A percentile compares a stretch with the other conserved stretches of the same genome.
Conservation (phyloP, 768 basidiomycete species). For the Paxillus involutus region DNA sequence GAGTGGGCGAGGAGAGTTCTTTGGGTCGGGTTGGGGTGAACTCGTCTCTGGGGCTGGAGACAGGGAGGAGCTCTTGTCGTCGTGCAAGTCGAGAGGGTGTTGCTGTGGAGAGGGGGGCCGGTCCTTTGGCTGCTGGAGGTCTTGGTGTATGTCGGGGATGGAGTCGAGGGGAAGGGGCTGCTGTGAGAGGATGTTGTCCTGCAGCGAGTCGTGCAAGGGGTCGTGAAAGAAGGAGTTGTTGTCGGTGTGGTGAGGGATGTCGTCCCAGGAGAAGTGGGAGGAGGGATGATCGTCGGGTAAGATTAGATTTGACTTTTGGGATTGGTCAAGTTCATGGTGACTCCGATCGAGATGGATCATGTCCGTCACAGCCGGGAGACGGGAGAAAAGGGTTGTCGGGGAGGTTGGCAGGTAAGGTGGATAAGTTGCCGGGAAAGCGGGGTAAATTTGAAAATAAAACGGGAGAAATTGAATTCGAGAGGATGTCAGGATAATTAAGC, state of each 20-base stretch:
- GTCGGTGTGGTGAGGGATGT: constrained; percentile 25
- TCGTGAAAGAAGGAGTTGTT: constrained; percentile 28
- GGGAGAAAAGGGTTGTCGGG: constrained; percentile 1
- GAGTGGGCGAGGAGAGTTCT: constrained; percentile 15
- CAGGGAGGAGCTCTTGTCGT: constrained; percentile 55
- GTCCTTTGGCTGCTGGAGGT: constrained; percentile 8
- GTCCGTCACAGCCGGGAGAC: constrained; percentile 11
- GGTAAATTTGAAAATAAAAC: background rate
- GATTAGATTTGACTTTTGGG: constrained; percentile 43
- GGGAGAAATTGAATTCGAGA: constrained; percentile 2
- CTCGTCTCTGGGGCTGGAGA: constrained; percentile 53
- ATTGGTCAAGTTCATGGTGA: constrained; percentile 39
- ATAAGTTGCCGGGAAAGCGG: background rate
- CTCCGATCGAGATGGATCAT: constrained; percentile 60
- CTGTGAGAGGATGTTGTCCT: constrained; percentile 10
- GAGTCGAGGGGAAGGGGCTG: constrained; percentile 19
- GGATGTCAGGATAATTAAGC: background rate
- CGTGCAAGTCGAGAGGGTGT: constrained; percentile 16
- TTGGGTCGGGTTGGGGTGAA: constrained; percentile 33
- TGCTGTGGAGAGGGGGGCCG: constrained; percentile 11
- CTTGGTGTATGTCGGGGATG: constrained; percentile 6
- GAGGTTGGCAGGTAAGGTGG: background rate
- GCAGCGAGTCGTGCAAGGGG: constrained; percentile 16
- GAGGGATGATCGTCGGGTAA: constrained; percentile 35
- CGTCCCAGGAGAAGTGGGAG: constrained; percentile 36